phyloP scores from a whole-genome alignment of 2,329 filamentous ascomycete genomes.

The Colletotrichum eleusines region DNA sequence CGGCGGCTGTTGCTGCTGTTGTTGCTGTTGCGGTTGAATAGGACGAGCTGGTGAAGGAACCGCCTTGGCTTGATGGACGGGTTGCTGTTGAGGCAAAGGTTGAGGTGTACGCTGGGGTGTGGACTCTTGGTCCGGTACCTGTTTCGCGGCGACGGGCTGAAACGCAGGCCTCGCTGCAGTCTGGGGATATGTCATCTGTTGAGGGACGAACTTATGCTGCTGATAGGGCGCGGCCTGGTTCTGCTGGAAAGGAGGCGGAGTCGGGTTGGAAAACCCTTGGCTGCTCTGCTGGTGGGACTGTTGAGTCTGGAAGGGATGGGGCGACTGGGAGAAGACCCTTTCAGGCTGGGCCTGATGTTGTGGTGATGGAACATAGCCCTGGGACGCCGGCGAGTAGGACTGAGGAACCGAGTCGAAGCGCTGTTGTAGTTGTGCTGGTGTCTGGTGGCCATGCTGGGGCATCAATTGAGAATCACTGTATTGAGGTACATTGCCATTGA shows the following conservation, averaged over 20 bases:
- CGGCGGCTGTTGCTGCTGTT: conserved; percentile 25
- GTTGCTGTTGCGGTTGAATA: conserved; percentile 29
- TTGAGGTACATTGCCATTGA: conserved; percentile 49
- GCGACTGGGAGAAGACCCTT: conserved; percentile 38
- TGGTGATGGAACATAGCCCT: conserved; percentile 48
- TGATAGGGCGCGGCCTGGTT: conserved; percentile 34
- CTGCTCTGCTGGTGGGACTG: conserved; percentile 32
- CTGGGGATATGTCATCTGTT: conserved; percentile 37
- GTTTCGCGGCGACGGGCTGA: conserved; percentile 33
- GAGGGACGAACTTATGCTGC: conserved; percentile 40
- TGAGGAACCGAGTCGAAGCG: conserved; percentile 41
- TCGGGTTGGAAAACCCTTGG: conserved; percentile 34
- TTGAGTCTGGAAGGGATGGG: conserved; percentile 38
- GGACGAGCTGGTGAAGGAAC: conserved; percentile 7
- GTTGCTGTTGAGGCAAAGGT: conserved; percentile 39
- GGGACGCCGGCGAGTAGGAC: conserved; percentile 40
- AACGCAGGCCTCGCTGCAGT: conserved; percentile 19
- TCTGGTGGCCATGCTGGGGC: conserved; percentile 50
- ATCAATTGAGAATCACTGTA: conserved; percentile 52
- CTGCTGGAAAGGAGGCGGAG: conserved; percentile 35
- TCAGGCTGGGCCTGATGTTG: conserved; percentile 42
- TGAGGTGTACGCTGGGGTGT: conserved; percentile 23
- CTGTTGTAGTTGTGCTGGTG: conserved; percentile 52
- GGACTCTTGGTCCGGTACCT: conserved; percentile 23
- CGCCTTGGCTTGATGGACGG: conserved; percentile 43